Evolutionary conservation across 2,329 filamentous ascomycete species (phyloP).

Genomic region (Trichoderma cornu-damae): DNA sequence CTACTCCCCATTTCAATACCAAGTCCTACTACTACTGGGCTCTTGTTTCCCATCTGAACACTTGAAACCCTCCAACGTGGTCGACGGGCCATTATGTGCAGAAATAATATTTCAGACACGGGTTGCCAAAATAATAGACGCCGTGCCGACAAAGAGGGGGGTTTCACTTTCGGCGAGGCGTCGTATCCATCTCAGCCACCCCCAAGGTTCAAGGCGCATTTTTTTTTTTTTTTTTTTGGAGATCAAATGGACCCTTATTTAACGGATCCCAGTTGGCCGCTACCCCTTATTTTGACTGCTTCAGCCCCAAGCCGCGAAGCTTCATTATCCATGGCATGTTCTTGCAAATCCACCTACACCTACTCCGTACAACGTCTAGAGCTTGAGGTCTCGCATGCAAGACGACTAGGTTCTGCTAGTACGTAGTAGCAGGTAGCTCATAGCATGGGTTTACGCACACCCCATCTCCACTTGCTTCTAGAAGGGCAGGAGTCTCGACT

Average conservation of each 20-base stretch:
- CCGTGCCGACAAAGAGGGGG: neutral
- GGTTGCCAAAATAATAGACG: neutral
- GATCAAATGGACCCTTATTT: neutral
- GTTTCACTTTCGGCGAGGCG: neutral
- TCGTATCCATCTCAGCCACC: constrained; percentile 9
- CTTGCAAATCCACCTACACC: too few relatives aligned
- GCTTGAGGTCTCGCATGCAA: neutral
- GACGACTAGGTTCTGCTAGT: too few relatives aligned
- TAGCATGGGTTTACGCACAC: too few relatives aligned
- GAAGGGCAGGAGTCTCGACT: neutral
- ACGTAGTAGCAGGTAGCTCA: too few relatives aligned
- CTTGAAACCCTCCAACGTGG: neutral
- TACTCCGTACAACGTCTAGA: neutral
- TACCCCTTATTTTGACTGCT: neutral
- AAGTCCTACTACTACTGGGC: neutral
- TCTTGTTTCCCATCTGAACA: neutral
- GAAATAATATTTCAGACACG: neutral
- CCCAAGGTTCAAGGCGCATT: too few relatives aligned
- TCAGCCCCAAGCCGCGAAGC: neutral
- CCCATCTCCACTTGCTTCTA: neutral
- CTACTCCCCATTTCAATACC: neutral
- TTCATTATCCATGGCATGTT: neutral
- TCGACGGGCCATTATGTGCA: neutral
- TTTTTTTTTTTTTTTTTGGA: neutral
- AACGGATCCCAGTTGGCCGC: neutral